Base-by-base conservation (phyloP, 305 asterid genomes). In the Solanum chacoense region DNA sequence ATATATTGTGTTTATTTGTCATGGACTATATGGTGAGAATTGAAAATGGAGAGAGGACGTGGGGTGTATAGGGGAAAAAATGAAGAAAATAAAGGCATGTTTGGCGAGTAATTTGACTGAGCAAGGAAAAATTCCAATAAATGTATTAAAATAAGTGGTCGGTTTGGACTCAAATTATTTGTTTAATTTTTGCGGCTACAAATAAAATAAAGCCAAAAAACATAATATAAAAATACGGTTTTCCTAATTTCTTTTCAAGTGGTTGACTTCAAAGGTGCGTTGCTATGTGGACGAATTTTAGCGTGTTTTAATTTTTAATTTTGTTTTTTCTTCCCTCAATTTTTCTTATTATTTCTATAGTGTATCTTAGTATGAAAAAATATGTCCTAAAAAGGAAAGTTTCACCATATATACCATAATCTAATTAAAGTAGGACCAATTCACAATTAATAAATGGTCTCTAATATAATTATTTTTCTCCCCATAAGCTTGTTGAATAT, bases 91-190 rank as follows among this genome's bases (percentile, higher is more conserved):
- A 45, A 69, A 69, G 59, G 31, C 32, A 67, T 63, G 88, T 88
- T 75, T 73, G 67, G 91, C 88, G 84, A 88, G 89, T 14, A 74
- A 7, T 76, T 88, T 88, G 91, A 90, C 91, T 86, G 76, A 45
- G 88, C 8, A 86, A 86, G 65, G 59, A 36, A 88, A 85, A 55
- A 37, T 28, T 20, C 24, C 22, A 38, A 12, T 20, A 77, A 26
- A 83, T 83, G 29, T 20, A 34, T 29, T 83, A 29, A 50, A 80
- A 14, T 69, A 88, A 65, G 34, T 88, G 91, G 91, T 90, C 90
- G 91, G 91, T 90, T 59, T 77, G 59, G 28, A 11, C 32, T 3
- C 18, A 34, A 42, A 69, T 86, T 89, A 38, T 50, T 24, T 87
- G 13, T 71, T 89, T 88, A 22, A 87, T 73, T 65, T 83, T 74